Base-by-base conservation (phyloP, 371 early-diverging fungal genomes). In the Actinomucor elegans region DNA sequence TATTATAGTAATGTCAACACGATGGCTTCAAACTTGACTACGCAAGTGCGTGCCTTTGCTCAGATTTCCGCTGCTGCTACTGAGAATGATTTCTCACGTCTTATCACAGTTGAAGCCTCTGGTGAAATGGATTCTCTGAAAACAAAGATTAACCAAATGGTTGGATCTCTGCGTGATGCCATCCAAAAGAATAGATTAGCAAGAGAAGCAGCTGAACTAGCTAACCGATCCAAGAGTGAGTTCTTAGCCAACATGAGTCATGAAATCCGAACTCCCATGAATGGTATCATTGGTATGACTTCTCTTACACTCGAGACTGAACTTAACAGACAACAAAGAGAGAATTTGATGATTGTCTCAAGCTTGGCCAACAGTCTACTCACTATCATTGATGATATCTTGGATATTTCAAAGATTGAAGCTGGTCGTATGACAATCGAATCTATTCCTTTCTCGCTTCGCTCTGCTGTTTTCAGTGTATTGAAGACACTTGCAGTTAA, bases 341-440 rank as follows among this genome's bases (percentile, higher is more conserved):
- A 90, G 64, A 85, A 87, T 44, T 58, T 89, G 60, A 79, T 84
- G 80, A 85, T 87, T 29, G 86, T 90, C 26, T 82, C 80, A 28
- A 77, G 76, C 9, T 63, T 86, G 47, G 87, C 89, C 5, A 80
- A 82, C 33, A 84, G 82, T 52, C 67, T 92, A 37, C 60, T 88
- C 41, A 85, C 79, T 2, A 87, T 92, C 44, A 87, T 92, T 44
- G 86, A 91, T 53, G 90, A 90, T 62, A 85, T 92, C 59, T 74
- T 92, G 17, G 91, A 92, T 71, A 83, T 91, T 46, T 89, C 89
- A 35, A 91, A 90, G 74, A 88, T 91, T 57, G 92, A 92, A 61
- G 88, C 91, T 0, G 88, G 88, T 21, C 83, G 87, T 23, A 78
- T 92, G 81, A 85, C 75, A 11, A 75, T 90, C 20, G 87, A 90